These are phyloP conservation scores for Mucor ambiguus DNA, from an alignment of 371 early-diverging fungal species.

Conservation along the genomic window DNA sequence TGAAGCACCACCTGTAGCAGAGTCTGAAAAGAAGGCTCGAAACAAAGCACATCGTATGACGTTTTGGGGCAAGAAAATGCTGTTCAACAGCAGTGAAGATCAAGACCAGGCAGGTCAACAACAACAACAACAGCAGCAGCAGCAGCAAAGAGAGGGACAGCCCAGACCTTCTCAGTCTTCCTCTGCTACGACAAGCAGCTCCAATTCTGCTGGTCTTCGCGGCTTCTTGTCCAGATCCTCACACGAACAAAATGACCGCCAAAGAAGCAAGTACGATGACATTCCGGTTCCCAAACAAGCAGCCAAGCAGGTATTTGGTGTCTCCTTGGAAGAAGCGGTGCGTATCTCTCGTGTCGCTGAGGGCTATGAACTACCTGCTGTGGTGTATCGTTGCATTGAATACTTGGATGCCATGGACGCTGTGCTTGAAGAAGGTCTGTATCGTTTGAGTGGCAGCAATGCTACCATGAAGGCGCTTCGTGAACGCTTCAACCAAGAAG, in stretches of 20 bases:
- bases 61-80: constrained; percentile 55
- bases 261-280: constrained; percentile 16
- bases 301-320: constrained; percentile 53
- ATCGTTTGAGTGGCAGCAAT: constrained; percentile 73
- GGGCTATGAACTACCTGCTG: constrained; percentile 62
- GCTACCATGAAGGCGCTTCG: constrained; percentile 59
- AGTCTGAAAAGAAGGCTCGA: constrained; percentile 40
- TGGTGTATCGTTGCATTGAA: constrained; percentile 84
- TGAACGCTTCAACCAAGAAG: constrained; percentile 68
- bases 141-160: not conserved
- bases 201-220: constrained; percentile 21
- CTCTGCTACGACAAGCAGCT: constrained; percentile 14
- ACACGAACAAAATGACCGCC: constrained; percentile 27
- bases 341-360: constrained; percentile 30
- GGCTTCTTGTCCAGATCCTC: constrained; percentile 31
- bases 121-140: not conserved
- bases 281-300: not conserved
- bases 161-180: constrained; percentile 17
- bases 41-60: constrained; percentile 56
- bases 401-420: constrained; percentile 76
- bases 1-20: constrained; percentile 4
- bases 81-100: constrained; percentile 19
- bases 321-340: constrained; percentile 35
- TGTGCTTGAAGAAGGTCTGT: constrained; percentile 78
- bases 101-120: not conserved